Evolutionary conservation across 164 flowering plant species (phyloP), one percentile per base, ranked within the genome.

Genomic region (Taxillus chinensis): DNA sequence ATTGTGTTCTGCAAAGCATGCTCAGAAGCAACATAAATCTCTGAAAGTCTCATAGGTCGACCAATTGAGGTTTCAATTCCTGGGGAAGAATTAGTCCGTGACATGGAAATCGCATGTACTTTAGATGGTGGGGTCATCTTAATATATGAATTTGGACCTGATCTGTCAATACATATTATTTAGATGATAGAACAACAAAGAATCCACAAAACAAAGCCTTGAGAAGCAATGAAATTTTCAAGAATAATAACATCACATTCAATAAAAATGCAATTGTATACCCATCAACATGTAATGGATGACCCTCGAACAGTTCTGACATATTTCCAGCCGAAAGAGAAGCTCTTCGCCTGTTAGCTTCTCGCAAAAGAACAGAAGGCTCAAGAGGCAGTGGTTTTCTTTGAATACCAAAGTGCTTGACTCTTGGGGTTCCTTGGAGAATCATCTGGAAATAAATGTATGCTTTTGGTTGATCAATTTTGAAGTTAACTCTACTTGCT

Each of bases 41-140:
- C 99, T 52, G 99, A 84, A 64, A 93, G 84, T 70, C 86, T 86
- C 99, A 93, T 93, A 54, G 99, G 99, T 27, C 91, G 86, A 76
- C 83, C 89, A 67, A 87, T 71, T 62, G 92, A 80, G 65, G 80
- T 78, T 50, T 93, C 99, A 68, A 90, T 83, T 68, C 82, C 96
- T 12, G 95, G 97, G 39, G 89, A 77, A 71, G 99, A 93, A 67
- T 84, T 78, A 61, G 84, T 84, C 17, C 96, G 83, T 6, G 83
- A 71, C 87, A 93, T 86, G 51, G 84, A 67, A 68, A 68, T 62
- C 52, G 67, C 70, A 39, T 67, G 78, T 45, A 45, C 70, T 76
- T 86, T 91, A 55, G 78, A 64, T 62, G 75, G 58, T 16, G 84
- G 78, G 54, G 90, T 70, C 65, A 58, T 64, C 71, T 71, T 78